Conservation (phyloP, 129 eudicot species). For the Cynara cardunculus region DNA sequence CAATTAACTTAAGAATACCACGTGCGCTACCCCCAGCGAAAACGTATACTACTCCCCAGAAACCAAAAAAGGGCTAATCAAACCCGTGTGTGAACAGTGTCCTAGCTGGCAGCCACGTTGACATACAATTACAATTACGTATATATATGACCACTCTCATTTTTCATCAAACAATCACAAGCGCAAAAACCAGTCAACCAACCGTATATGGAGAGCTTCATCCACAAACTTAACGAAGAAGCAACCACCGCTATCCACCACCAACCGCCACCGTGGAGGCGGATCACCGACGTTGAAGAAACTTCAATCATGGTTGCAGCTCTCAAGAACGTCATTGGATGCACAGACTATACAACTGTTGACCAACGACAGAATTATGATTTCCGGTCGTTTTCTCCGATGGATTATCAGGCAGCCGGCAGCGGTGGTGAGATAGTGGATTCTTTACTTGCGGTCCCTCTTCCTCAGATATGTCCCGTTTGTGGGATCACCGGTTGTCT, state of each 20-base stretch:
- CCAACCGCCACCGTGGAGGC: conserved; percentile 13
- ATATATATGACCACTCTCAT: conserved; percentile 23
- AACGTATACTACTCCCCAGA: neutral
- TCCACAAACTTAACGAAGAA: conserved; percentile 15
- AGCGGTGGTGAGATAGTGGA: neutral
- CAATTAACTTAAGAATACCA: neutral
- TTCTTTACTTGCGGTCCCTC: conserved; percentile 23
- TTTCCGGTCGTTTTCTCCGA: neutral
- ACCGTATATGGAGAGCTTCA: conserved; percentile 25
- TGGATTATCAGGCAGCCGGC: neutral
- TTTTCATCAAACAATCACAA: neutral
- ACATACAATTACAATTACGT: neutral
- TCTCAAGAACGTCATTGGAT: conserved; percentile 47
- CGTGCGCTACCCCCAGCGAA: conserved; percentile 8
- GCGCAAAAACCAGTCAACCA: neutral
- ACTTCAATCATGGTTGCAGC: conserved; percentile 49
- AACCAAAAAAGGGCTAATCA: neutral
- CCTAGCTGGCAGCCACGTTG: conserved; percentile 37
- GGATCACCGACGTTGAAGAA: conserved; percentile 47
- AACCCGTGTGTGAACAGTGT: conserved; percentile 44
- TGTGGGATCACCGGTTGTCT: conserved; percentile 55
- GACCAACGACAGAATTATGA: neutral
- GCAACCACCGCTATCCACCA: conserved; percentile 8
- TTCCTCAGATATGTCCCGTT: conserved; percentile 35
- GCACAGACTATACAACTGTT: neutral